Base-by-base conservation (phyloP, 2,329 filamentous ascomycete species). In the Cladosporium sp. region DNA sequence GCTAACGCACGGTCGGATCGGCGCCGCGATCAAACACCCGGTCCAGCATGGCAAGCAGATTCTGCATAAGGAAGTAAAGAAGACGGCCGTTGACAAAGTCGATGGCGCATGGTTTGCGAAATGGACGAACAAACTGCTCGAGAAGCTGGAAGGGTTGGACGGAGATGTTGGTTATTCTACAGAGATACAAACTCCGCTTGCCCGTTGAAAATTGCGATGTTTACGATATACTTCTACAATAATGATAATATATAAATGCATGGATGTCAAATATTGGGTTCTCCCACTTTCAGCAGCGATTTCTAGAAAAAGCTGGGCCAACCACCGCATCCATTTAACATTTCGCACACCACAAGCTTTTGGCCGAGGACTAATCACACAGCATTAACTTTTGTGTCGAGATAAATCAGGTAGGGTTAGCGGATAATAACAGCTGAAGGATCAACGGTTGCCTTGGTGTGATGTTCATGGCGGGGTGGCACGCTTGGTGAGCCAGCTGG, bases 111-210 rank as follows among this genome's bases (percentile, higher is more conserved):
- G 56, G 56, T 52, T 52, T 28, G 56, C 56, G 12, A 59, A 43
- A 25, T 59, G 56, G 56, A 59, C 47, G 38, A 59, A 52, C 14
- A 59, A 59, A 22, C 25, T 52, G 14, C 49, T 59, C 9, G 15
- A 22, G 28, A 30, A 59, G 47, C 19, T 59, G 37, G 56, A 59
- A 25, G 28, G 49, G 47, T 34, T 52, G 49, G 25, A 59, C 12
- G 56, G 56, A 14, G 56, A 59, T 38, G 8, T 59, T 17, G 56
- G 56, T 28, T 59, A 58, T 45, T 51, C 55, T 28, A 47, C 28
- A 20, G 43, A 47, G 15, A 15, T 47, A 2, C 22, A 15, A 22
- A 47, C 43, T 15, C 22, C 14, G 14, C 3, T 47, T 15, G 11
- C 15, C 8, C 15, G 43, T 12, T 47, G 42, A 45, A 6, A 25